phyloP scores from a whole-genome alignment of 192 early-diverging fungal genomes.

The Coemansia sp. region DNA sequence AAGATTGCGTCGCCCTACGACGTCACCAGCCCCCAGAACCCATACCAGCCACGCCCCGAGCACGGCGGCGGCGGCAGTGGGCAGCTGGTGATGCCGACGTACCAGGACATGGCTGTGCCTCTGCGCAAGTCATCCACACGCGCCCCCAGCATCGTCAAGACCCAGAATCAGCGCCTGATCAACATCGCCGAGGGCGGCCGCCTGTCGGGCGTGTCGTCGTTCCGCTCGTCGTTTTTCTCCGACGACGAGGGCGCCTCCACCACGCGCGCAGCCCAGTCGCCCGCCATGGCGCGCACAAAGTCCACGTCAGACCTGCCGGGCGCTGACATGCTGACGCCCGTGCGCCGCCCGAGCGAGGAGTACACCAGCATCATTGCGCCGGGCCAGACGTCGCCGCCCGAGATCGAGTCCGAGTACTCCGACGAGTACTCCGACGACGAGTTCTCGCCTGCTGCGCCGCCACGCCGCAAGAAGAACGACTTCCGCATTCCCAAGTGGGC shows the following conservation, averaged over 20 bases:
- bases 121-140: constrained; percentile 34
- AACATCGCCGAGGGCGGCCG: constrained; percentile 10
- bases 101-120: constrained; percentile 43
- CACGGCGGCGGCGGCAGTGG: constrained; percentile 26
- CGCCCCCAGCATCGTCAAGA: constrained; percentile 8
- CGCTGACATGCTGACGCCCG: background rate
- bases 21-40: constrained; percentile 43
- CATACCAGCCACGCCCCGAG: constrained; percentile 50
- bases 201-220: constrained; percentile 37
- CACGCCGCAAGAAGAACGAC: constrained; percentile 39
- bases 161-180: constrained; percentile 10
- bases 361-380: constrained; percentile 45
- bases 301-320: constrained; percentile 32
- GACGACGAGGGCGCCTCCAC: constrained; percentile 27
- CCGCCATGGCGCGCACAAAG: constrained; percentile 22
- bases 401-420: constrained; percentile 51
- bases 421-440: constrained; percentile 51
- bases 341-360: constrained; percentile 13
- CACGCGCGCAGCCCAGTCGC: background rate
- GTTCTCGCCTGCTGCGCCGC: constrained; percentile 35
- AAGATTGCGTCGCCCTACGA: constrained; percentile 42
- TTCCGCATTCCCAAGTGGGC: constrained; percentile 50
- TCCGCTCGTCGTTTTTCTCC: constrained; percentile 49
- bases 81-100: constrained; percentile 44
- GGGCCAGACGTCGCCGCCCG: constrained; percentile 41